Evolutionary conservation across 129 eudicot species (phyloP).

Genomic region (Daucus carota): DH1_v3.0 NC_030389.2:34644501-34645000

Average conservation of each 20-base stretch:
- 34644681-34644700: too few relatives aligned
- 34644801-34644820: constrained; percentile 74
- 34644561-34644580: not conserved
- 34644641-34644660: constrained; percentile 7
- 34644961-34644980: too few relatives aligned
- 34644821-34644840: constrained; percentile 81
- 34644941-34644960: too few relatives aligned
- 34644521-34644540: constrained; percentile 3
- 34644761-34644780: constrained; percentile 66
- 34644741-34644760: constrained; percentile 84
- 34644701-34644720: too few relatives aligned
- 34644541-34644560: too few relatives aligned
- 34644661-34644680: not conserved
- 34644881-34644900: too few relatives aligned
- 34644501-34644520: constrained; percentile 44
- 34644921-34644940: too few relatives aligned
- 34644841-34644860: constrained; percentile 73
- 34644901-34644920: too few relatives aligned
- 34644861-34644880: constrained; percentile 84
- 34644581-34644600: too few relatives aligned
- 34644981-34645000: constrained; percentile 65
- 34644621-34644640: not conserved
- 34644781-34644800: constrained; percentile 72
- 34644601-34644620: not conserved
- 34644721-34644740: constrained; percentile 14